Evolutionary conservation across 495 filamentous ascomycete genomes (phyloP).

Genomic region (Geopyxis carbonaria): DNA sequence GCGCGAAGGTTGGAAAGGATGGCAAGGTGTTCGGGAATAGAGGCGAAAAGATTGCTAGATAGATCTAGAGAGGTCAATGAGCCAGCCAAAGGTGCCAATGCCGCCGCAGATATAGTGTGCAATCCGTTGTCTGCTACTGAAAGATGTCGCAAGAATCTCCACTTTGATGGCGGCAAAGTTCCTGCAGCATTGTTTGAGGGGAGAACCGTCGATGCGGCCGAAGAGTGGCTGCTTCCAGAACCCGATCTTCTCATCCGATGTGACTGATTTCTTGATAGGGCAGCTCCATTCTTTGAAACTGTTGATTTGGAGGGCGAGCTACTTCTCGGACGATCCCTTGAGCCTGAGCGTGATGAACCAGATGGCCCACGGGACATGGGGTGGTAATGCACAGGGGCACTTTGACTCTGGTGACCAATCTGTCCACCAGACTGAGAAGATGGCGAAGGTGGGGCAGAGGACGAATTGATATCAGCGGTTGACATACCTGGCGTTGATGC

Average conservation of each 20-base stretch:
- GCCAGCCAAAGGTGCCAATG: slow-evolving; percentile 64
- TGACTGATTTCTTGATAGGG: slow-evolving; percentile 17
- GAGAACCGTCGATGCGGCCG: slow-evolving; percentile 22
- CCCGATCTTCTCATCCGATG: slow-evolving; percentile 66
- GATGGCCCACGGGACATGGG: slow-evolving; percentile 37
- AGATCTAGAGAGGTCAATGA: slow-evolving; percentile 81
- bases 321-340: slow-evolving; percentile 43
- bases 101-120: slow-evolving; percentile 53
- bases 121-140: slow-evolving; percentile 82
- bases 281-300: neutral
- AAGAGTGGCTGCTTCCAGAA: slow-evolving; percentile 80
- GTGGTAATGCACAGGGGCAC: slow-evolving; percentile 21
- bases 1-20: slow-evolving; percentile 66
- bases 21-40: slow-evolving; percentile 78
- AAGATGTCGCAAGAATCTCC: slow-evolving; percentile 82
- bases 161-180: slow-evolving; percentile 60
- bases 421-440: slow-evolving; percentile 10
- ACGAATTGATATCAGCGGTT: slow-evolving; percentile 10
- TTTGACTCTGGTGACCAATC: slow-evolving; percentile 10
- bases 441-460: slow-evolving; percentile 21
- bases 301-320: slow-evolving; percentile 58
- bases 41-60: slow-evolving; percentile 74
- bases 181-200: slow-evolving; percentile 8
- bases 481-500: slow-evolving; percentile 9
- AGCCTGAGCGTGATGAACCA: slow-evolving; percentile 27